Percentiles rank a stretch among this genome's conserved stretches.
Evolutionary conservation across 129 eudicot species (phyloP).

Genomic region (Solidago caesia): DNA sequence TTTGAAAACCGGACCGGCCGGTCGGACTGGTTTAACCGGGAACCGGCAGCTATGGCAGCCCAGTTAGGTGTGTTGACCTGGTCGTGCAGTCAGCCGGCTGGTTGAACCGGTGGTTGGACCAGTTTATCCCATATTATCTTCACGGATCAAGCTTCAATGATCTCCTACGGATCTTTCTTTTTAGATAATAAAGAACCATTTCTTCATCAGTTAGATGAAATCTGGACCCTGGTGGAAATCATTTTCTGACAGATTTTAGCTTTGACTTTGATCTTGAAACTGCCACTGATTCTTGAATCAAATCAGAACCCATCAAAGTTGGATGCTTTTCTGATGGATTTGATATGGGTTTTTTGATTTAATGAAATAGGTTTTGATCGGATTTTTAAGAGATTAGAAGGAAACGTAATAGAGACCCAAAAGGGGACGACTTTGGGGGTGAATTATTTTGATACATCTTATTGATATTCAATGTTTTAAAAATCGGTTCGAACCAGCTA

Average conservation of each 20-base stretch:
- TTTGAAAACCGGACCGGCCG: neutral
- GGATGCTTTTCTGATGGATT: constrained; percentile 1
- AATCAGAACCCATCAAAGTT: constrained; percentile 37
- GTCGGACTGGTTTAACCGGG: no score
- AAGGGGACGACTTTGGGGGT: constrained; percentile 19
- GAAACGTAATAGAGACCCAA: constrained; percentile 36
- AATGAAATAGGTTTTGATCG: constrained; percentile 14
- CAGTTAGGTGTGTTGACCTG: no score
- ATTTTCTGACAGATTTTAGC: constrained; percentile 21
- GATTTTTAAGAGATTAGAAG: constrained; percentile 13
- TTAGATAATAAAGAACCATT: constrained; percentile 65
- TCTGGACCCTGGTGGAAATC: constrained; percentile 70
- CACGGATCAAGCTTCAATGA: constrained; percentile 40
- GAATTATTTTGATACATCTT: no score
- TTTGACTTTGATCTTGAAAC: constrained; percentile 23
- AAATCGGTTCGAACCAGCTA: no score
- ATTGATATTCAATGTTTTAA: no score
- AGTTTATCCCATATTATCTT: no score
- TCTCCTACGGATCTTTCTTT: constrained; percentile 67
- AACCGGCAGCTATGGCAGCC: no score
- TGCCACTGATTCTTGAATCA: constrained; percentile 18
- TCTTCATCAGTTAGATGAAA: constrained; percentile 90
- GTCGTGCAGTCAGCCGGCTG: no score
- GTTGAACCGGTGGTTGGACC: no score
- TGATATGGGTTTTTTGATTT: neutral